Conservation (phyloP, 352 stramenopile genomes). For the Aphanomyces euteiches region DNA sequence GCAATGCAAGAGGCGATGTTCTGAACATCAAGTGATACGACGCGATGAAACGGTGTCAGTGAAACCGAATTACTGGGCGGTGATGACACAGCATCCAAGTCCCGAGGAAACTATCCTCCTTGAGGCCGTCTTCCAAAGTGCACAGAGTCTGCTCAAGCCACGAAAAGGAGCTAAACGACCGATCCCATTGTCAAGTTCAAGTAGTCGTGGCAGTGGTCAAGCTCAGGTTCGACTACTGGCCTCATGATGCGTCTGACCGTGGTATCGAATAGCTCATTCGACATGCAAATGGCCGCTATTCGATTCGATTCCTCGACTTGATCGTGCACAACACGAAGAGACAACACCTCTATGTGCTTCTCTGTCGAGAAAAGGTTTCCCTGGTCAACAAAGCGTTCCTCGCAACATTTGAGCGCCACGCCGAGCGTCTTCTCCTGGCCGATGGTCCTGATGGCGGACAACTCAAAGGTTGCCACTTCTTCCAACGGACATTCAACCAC, state of each 20-base stretch:
- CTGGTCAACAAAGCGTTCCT: constrained; percentile 37
- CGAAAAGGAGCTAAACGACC: too few species aligned
- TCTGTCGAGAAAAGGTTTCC: constrained; percentile 39
- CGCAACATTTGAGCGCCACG: constrained; percentile 41
- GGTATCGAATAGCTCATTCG: constrained; percentile 9
- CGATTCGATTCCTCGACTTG: constrained; percentile 53
- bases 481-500: constrained; percentile 48
- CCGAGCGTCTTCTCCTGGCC: constrained; percentile 53
- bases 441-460: constrained; percentile 51
- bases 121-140: neutral
- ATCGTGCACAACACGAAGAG: constrained; percentile 52
- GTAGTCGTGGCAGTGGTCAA: neutral
- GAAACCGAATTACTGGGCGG: too few species aligned
- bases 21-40: too few species aligned
- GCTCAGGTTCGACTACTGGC: neutral
- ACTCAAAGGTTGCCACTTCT: constrained; percentile 52
- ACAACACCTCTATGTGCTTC: constrained; percentile 54
- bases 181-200: neutral
- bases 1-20: too few species aligned
- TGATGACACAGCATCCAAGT: too few species aligned
- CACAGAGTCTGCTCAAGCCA: too few species aligned
- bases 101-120: neutral
- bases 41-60: too few species aligned
- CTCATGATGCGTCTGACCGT: neutral
- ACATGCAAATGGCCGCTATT: constrained; percentile 11